Conservation (phyloP, 768 basidiomycete genomes). For the Mycena maculata region DNA sequence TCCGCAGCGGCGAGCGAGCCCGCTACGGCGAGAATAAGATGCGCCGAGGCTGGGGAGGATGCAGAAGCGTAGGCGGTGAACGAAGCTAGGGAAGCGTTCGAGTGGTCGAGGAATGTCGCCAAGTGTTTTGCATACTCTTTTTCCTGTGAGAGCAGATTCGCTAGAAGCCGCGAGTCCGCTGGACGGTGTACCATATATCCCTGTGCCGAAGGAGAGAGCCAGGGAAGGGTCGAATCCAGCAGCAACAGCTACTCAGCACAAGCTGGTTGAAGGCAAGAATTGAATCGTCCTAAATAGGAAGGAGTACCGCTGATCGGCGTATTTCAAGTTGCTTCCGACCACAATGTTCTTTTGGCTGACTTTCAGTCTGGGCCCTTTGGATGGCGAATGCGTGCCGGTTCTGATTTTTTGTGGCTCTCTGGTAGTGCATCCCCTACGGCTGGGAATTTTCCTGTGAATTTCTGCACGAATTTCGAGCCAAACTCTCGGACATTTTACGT, state of each 20-base stretch:
- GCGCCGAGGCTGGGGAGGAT: slow-evolving; percentile 65
- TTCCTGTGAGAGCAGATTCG: slow-evolving; percentile 74
- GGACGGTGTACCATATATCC: slow-evolving; percentile 73
- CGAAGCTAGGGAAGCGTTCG: slow-evolving; percentile 70
- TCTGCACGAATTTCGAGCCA: too few species aligned
- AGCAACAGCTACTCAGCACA: too few species aligned
- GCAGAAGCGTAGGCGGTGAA: slow-evolving; percentile 81
- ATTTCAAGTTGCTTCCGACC: background rate
- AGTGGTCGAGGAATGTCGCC: slow-evolving; percentile 64
- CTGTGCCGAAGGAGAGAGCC: background rate
- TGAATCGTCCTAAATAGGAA: slow-evolving; percentile 12
- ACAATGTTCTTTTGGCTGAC: background rate
- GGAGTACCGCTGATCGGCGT: too few species aligned
- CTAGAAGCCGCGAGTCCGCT: slow-evolving; percentile 79
- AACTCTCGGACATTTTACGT: too few species aligned
- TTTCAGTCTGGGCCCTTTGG: too few species aligned
- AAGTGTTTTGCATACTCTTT: slow-evolving; percentile 78
- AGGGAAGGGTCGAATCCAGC: background rate
- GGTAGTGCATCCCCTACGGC: too few species aligned
- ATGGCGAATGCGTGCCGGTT: too few species aligned
- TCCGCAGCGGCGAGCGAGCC: slow-evolving; percentile 72
- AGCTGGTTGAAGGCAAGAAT: background rate
- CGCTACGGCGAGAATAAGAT: slow-evolving; percentile 67
- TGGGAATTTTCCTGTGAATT: too few species aligned
- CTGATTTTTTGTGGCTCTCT: too few species aligned